phyloP scores from a whole-genome alignment of 2,329 filamentous ascomycete species.

The Talaromyces sp. region DNA sequence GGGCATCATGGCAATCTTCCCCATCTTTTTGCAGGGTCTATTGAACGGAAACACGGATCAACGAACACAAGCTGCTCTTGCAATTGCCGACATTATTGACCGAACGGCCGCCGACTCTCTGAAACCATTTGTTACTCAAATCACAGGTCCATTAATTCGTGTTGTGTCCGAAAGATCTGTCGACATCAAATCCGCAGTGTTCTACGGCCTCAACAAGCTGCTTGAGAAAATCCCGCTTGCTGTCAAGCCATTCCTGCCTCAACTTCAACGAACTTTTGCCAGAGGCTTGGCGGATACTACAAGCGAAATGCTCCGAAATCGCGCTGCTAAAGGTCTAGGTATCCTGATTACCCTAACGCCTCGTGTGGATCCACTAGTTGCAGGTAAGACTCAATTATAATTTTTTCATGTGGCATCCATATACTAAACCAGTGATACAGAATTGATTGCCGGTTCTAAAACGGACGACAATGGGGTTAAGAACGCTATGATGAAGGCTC shows the following conservation, averaged over 20 bases:
- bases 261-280: constrained; percentile 93
- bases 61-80: constrained; percentile 83
- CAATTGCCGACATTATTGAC: constrained; percentile 93
- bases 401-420: constrained; percentile 4
- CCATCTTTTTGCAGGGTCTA: constrained; percentile 94
- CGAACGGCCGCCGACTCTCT: constrained; percentile 81
- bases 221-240: constrained; percentile 95
- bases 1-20: constrained; percentile 92
- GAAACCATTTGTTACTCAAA: constrained; percentile 93
- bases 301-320: constrained; percentile 78
- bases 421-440: constrained; percentile 38
- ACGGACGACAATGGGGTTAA: constrained; percentile 81
- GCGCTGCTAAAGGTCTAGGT: constrained; percentile 89
- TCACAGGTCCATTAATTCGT: constrained; percentile 94
- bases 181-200: constrained; percentile 89
- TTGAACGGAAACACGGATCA: constrained; percentile 96
- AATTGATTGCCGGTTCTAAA: constrained; percentile 93
- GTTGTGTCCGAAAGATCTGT: constrained; percentile 94
- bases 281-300: constrained; percentile 91
- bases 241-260: constrained; percentile 93
- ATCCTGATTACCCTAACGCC: constrained; percentile 95
- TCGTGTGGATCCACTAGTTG: constrained; percentile 88
- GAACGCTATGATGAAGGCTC: constrained; percentile 92
- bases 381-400: constrained; percentile 32
- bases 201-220: constrained; percentile 89